A percentile compares a stretch with the other conserved stretches of the same genome.
Evolutionary conservation across 306 rosid genomes (phyloP).

Genomic region (Cicer judaicum): DNA sequence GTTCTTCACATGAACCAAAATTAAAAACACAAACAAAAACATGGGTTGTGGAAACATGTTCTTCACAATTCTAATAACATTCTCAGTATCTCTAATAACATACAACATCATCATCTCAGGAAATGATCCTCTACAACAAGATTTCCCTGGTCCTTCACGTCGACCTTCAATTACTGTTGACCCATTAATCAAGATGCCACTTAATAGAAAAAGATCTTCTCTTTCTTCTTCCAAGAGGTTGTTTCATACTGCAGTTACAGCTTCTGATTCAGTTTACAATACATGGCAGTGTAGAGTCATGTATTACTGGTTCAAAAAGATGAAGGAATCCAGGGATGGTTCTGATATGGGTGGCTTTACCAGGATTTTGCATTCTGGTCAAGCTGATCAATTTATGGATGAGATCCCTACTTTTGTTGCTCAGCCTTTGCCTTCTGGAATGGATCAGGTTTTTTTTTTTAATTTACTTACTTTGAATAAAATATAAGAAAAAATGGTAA

Average conservation of each 20-base stretch:
- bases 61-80: conserved; percentile 69
- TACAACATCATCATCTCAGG: conserved; percentile 94
- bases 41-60: conserved; percentile 96
- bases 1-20: not conserved
- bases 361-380: conserved; percentile 88
- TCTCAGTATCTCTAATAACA: conserved; percentile 89
- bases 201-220: conserved; percentile 43
- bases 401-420: conserved; percentile 99
- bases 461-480: not conserved
- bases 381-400: conserved; percentile 73
- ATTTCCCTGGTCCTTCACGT: conserved; percentile 82
- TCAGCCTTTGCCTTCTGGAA: conserved; percentile 92
- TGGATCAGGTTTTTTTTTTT: conserved; percentile 71
- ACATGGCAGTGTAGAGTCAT: conserved; percentile 95
- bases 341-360: conserved; percentile 99
- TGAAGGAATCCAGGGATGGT: conserved; percentile 50
- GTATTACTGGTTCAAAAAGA: conserved; percentile 93
- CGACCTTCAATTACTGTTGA: conserved; percentile 57
- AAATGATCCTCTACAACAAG: conserved; percentile 80
- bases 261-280: conserved; percentile 89
- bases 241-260: conserved; percentile 96
- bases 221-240: conserved; percentile 45
- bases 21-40: not conserved
- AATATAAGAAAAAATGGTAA: not conserved
- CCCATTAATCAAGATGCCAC: conserved; percentile 93